Conservation (phyloP, 2,329 filamentous ascomycete genomes). For the Coniella vitis region DNA sequence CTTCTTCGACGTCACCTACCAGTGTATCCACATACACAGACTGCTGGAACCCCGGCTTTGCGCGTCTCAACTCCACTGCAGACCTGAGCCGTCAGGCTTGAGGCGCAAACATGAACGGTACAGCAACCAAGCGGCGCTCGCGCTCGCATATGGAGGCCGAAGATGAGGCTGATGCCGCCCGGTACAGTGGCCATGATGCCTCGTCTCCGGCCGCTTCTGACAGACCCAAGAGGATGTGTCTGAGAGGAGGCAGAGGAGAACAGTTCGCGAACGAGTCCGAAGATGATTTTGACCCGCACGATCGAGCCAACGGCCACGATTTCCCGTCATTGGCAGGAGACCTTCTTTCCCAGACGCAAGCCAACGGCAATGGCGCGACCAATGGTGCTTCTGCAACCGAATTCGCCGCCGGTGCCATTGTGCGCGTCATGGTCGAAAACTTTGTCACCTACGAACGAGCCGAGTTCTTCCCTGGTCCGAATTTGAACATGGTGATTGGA, state of each 20-base stretch:
- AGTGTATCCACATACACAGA: neutral
- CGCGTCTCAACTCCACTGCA: too few relatives aligned
- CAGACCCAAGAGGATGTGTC: slow-evolving; percentile 31
- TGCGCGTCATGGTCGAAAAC: slow-evolving; percentile 76
- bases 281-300: slow-evolving; percentile 10
- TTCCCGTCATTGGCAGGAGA: slow-evolving; percentile 17
- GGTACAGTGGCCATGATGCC: slow-evolving; percentile 18
- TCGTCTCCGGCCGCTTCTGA: slow-evolving; percentile 22
- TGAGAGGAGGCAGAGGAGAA: slow-evolving; percentile 18
- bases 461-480: slow-evolving; percentile 85
- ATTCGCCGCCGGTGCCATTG: slow-evolving; percentile 74
- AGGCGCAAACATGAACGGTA: slow-evolving; percentile 22
- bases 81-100: too few relatives aligned
- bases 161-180: slow-evolving; percentile 25
- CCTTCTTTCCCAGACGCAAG: slow-evolving; percentile 15
- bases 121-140: slow-evolving; percentile 33
- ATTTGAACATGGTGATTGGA: slow-evolving; percentile 96
- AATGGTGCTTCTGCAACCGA: slow-evolving; percentile 21
- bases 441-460: slow-evolving; percentile 94
- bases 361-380: slow-evolving; percentile 5
- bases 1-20: neutral
- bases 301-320: slow-evolving; percentile 12
- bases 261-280: slow-evolving; percentile 14
- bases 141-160: slow-evolving; percentile 35
- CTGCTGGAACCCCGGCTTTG: neutral